These are phyloP conservation scores for Camellia oleifera DNA, from an alignment of 179 eudicot genomes.

Conservation along the genomic window DNA sequence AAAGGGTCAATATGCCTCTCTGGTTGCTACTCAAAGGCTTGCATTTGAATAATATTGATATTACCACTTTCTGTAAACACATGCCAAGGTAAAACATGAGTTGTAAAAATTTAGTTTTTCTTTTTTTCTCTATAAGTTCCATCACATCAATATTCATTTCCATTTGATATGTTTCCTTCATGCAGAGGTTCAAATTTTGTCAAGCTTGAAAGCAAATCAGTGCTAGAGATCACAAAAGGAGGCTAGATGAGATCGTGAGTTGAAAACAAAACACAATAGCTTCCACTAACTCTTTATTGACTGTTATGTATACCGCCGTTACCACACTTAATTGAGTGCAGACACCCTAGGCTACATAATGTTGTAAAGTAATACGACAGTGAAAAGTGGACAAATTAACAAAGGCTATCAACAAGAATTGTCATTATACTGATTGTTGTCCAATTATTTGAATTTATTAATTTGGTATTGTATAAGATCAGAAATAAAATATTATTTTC, in stretches of 20 bases:
- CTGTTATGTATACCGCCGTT: neutral
- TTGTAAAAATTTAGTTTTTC: neutral
- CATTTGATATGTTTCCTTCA: neutral
- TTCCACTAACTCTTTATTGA: neutral
- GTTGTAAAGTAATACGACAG: conserved; percentile 1
- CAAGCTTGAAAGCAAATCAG: conserved; percentile 7
- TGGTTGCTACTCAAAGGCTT: conserved; percentile 87
- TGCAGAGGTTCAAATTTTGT: conserved; percentile 1
- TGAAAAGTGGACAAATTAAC: neutral
- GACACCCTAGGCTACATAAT: neutral
- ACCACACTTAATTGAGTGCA: neutral
- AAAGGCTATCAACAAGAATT: neutral
- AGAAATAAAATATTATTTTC: no score
- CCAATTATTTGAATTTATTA: neutral
- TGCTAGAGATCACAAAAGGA: conserved; percentile 1
- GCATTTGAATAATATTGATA: conserved; percentile 63
- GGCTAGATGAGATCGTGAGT: neutral
- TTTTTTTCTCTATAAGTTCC: neutral
- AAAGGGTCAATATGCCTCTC: conserved; percentile 84
- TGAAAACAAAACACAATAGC: neutral
- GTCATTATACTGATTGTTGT: neutral
- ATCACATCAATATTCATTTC: neutral
- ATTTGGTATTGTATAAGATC: neutral
- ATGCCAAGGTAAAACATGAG: neutral
- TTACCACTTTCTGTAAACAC: neutral